These are phyloP conservation scores for Corymbia citriodora DNA, from an alignment of 441 rosid genomes.

Conservation along the genomic window DNA sequence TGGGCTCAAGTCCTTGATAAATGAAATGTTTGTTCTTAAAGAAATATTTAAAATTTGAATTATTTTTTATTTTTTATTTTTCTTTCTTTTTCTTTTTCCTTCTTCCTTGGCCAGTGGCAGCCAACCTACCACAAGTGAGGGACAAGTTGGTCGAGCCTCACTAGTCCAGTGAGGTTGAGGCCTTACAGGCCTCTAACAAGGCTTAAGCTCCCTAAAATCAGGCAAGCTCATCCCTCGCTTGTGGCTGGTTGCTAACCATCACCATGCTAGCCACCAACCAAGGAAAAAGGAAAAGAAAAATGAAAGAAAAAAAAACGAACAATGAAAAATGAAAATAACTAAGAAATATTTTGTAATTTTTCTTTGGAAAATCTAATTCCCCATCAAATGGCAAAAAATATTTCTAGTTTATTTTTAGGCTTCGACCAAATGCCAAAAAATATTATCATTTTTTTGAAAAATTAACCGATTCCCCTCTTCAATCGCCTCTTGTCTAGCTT, in stretches of 20 bases:
- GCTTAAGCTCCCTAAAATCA: neutral
- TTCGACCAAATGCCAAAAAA: neutral
- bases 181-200: neutral
- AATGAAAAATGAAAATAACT: too few species aligned
- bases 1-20: neutral
- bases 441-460: neutral
- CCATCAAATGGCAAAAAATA: neutral
- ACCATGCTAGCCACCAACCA: rapidly evolving
- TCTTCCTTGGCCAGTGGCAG: neutral
- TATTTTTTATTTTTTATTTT: too few species aligned
- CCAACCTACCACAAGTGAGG: neutral
- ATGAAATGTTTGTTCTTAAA: neutral
- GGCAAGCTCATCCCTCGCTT: neutral
- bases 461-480: neutral
- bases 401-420: neutral
- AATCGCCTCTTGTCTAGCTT: neutral
- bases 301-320: too few species aligned
- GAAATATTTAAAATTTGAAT: too few species aligned
- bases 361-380: neutral
- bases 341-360: too few species aligned
- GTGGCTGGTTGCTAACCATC: neutral
- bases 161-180: neutral
- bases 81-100: too few species aligned
- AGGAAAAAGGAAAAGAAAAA: neutral
- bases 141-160: neutral